Conservation (phyloP, 345 rosid genomes). For the Dipteronia dyeriana region DNA sequence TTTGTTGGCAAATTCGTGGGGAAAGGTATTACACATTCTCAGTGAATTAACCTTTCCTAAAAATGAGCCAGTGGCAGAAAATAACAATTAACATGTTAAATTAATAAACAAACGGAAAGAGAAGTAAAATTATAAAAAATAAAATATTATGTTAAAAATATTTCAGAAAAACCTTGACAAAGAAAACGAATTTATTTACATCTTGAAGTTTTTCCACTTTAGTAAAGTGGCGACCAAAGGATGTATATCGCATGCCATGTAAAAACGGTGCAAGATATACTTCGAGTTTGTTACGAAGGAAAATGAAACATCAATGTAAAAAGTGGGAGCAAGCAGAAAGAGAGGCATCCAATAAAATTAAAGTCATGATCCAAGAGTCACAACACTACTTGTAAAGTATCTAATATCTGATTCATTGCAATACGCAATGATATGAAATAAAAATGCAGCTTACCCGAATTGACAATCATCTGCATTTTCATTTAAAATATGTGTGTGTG, state of each 20-base stretch:
- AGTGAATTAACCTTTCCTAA: not conserved
- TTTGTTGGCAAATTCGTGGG: no score
- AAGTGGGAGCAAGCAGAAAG: not conserved
- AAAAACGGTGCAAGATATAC: constrained; percentile 87
- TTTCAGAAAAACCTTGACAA: not conserved
- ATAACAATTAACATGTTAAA: not conserved
- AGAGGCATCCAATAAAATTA: not conserved
- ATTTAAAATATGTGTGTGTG: not conserved
- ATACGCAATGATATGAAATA: no score
- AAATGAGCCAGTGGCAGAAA: not conserved
- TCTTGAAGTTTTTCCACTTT: constrained; percentile 75
- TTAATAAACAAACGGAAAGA: not conserved
- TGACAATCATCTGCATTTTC: not conserved
- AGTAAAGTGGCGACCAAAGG: constrained; percentile 97
- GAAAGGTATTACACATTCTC: no score
- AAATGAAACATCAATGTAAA: constrained; percentile 23
- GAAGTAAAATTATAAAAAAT: not conserved
- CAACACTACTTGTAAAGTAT: not conserved
- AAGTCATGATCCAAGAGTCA: not conserved
- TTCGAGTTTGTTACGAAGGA: constrained; percentile 69
- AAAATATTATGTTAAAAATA: not conserved
- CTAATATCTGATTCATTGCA: not conserved
- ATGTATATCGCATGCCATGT: constrained; percentile 77
- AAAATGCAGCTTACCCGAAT: not conserved
- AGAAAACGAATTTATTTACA: constrained; percentile 41